Conservation (phyloP, 2,329 filamentous ascomycete genomes). For the Pseudogymnoascus sp. region DNA sequence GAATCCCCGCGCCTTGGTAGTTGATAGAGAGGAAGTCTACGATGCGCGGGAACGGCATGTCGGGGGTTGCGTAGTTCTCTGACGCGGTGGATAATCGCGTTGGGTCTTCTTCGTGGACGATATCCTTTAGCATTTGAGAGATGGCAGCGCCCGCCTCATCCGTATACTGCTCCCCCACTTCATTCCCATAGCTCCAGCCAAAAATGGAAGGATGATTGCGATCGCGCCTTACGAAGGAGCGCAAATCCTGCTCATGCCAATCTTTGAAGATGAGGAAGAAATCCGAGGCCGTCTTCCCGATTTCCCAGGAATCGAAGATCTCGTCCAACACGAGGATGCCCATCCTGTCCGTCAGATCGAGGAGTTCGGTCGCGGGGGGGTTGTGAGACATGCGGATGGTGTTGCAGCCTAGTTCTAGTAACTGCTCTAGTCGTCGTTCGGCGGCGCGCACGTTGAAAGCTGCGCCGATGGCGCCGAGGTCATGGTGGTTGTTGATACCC, state of each 20-base stretch:
- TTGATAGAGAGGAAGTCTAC: constrained; percentile 45
- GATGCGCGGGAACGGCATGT: constrained; percentile 32
- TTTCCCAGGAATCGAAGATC: constrained; percentile 44
- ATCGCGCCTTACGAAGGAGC: constrained; percentile 43
- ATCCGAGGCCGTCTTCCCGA: constrained; percentile 38
- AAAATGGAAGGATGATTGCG: constrained; percentile 47
- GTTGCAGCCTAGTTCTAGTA: constrained; percentile 43
- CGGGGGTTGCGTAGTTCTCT: constrained; percentile 39
- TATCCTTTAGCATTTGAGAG: constrained; percentile 33
- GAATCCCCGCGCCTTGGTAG: constrained; percentile 46
- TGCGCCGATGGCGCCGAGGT: constrained; percentile 41
- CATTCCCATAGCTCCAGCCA: constrained; percentile 47
- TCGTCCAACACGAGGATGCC: constrained; percentile 46
- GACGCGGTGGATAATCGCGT: constrained; percentile 38
- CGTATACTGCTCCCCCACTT: constrained; percentile 41
- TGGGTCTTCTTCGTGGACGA: constrained; percentile 39
- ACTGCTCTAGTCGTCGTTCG: constrained; percentile 40
- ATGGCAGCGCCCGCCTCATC: constrained; percentile 27
- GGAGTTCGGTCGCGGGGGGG: constrained; percentile 42
- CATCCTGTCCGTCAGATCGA: constrained; percentile 41
- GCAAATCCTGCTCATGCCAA: constrained; percentile 46
- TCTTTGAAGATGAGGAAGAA: constrained; percentile 44
- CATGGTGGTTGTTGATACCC: constrained; percentile 44
- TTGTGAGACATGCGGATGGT: constrained; percentile 46
- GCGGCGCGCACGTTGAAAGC: constrained; percentile 44